Percentiles rank a stretch among this genome's conserved stretches.
phyloP scores from a whole-genome alignment of 2,329 filamentous ascomycete species.

The Colletotrichum truncatum region DNA sequence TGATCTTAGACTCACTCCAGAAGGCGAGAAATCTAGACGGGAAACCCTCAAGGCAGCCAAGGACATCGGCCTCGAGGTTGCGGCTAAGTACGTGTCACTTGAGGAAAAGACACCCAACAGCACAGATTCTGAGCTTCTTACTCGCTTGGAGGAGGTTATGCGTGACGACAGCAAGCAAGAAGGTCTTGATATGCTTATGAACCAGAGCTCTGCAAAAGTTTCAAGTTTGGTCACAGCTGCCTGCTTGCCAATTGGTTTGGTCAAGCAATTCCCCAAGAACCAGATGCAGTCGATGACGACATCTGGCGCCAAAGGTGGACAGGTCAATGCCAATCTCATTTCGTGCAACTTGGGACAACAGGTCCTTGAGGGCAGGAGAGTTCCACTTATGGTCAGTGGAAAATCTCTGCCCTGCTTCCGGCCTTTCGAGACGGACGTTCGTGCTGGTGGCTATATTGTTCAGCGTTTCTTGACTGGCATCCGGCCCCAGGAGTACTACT shows the following conservation, averaged over 20 bases:
- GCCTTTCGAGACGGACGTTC: slow-evolving; percentile 87
- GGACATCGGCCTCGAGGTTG: slow-evolving; percentile 79
- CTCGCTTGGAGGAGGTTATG: slow-evolving; percentile 86
- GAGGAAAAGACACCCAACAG: slow-evolving; percentile 69
- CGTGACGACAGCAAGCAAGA: slow-evolving; percentile 92
- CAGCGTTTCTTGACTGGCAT: slow-evolving; percentile 98
- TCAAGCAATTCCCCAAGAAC: slow-evolving; percentile 94
- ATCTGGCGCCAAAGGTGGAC: slow-evolving; percentile 91
- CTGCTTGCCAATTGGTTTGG: slow-evolving; percentile 83
- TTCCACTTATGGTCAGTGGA: slow-evolving; percentile 97
- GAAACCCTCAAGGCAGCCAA: slow-evolving; percentile 74
- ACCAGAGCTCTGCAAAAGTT: slow-evolving; percentile 72
- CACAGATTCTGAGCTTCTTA: slow-evolving; percentile 75
- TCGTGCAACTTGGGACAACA: slow-evolving; percentile 98
- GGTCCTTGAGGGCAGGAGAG: slow-evolving; percentile 91
- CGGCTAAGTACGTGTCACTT: slow-evolving; percentile 88
- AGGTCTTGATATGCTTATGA: slow-evolving; percentile 89
- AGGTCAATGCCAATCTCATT: slow-evolving; percentile 96
- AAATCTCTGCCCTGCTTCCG: slow-evolving; percentile 96
- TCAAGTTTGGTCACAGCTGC: slow-evolving; percentile 81
- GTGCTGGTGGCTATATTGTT: slow-evolving; percentile 92
- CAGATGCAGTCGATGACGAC: slow-evolving; percentile 99
- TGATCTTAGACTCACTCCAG: slow-evolving; percentile 84
- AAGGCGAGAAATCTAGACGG: slow-evolving; percentile 78
- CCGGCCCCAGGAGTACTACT: slow-evolving; percentile 97